Conservation (phyloP, 257 asterid genomes). For the Osmanthus fragrans region DNA sequence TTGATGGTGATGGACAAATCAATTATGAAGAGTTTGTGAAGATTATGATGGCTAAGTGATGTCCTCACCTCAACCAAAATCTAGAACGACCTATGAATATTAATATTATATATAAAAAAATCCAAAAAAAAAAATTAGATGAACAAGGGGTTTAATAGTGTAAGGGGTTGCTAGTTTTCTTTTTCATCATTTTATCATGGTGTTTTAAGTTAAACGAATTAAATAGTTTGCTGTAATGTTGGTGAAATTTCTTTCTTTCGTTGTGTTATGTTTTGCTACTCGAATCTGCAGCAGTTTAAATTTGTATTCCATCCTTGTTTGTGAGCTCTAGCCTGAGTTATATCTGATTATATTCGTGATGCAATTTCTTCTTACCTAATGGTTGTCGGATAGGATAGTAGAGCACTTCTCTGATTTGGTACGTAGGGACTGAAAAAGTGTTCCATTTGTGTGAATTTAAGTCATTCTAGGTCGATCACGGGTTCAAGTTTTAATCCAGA, state of each 20-base stretch:
- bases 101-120: background rate
- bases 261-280: constrained; percentile 32
- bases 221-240: constrained; percentile 27
- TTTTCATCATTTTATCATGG: constrained; percentile 18
- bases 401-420: no score
- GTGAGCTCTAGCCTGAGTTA: background rate
- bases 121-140: constrained; percentile 2
- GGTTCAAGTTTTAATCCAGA: no score
- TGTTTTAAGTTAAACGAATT: constrained; percentile 24
- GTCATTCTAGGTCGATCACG: no score
- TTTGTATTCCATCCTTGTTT: constrained; percentile 3
- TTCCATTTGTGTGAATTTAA: no score
- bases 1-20: constrained; percentile 37
- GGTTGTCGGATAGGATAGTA: no score
- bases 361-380: background rate
- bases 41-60: constrained; percentile 41
- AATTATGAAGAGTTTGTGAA: constrained; percentile 39
- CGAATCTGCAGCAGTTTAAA: constrained; percentile 20
- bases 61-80: constrained; percentile 12
- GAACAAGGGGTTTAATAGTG: constrained; percentile 28
- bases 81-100: constrained; percentile 15
- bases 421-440: background rate
- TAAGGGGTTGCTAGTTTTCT: constrained; percentile 14
- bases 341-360: background rate
- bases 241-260: constrained; percentile 18